Conservation (phyloP, 2,329 filamentous ascomycete species). For the Byssochlamys sp. region DNA sequence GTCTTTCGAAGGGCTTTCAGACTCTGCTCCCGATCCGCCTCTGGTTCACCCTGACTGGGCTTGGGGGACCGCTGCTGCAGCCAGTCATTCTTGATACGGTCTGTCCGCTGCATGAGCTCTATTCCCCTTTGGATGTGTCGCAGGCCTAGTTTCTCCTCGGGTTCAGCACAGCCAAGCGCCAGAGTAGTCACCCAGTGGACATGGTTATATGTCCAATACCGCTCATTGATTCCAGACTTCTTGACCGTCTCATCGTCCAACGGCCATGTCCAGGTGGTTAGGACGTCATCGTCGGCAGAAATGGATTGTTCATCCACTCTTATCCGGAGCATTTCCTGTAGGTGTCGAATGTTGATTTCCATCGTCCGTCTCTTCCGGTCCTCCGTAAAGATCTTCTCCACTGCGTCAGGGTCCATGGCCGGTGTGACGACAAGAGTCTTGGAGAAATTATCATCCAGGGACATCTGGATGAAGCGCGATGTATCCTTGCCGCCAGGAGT, state of each 20-base stretch:
- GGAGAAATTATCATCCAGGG: conserved; percentile 38
- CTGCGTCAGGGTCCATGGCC: conserved; percentile 28
- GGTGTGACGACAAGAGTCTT: conserved; percentile 48
- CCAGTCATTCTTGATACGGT: conserved; percentile 29
- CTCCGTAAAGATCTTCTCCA: conserved; percentile 35
- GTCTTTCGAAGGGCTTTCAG: conserved; percentile 46
- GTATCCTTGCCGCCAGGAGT: conserved; percentile 34
- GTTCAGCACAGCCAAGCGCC: conserved; percentile 41
- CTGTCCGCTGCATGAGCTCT: conserved; percentile 32
- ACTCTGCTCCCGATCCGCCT: conserved; percentile 29
- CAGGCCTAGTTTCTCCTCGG: conserved; percentile 32
- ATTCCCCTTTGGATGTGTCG: conserved; percentile 28
- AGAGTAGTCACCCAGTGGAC: conserved; percentile 51
- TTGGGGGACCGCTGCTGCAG: conserved; percentile 25
- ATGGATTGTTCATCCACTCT: conserved; percentile 24
- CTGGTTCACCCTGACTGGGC: conserved; percentile 20
- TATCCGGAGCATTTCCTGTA: conserved; percentile 51
- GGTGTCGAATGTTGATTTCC: conserved; percentile 55
- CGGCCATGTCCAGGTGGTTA: conserved; percentile 21
- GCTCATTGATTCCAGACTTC: conserved; percentile 38
- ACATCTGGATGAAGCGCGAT: conserved; percentile 39
- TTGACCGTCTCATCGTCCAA: conserved; percentile 18
- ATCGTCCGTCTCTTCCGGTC: conserved; percentile 41
- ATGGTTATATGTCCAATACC: conserved; percentile 50
- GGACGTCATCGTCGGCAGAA: conserved; percentile 23